Conservation (phyloP, 768 basidiomycete genomes). For the Multifurca ochricompacta region DNA sequence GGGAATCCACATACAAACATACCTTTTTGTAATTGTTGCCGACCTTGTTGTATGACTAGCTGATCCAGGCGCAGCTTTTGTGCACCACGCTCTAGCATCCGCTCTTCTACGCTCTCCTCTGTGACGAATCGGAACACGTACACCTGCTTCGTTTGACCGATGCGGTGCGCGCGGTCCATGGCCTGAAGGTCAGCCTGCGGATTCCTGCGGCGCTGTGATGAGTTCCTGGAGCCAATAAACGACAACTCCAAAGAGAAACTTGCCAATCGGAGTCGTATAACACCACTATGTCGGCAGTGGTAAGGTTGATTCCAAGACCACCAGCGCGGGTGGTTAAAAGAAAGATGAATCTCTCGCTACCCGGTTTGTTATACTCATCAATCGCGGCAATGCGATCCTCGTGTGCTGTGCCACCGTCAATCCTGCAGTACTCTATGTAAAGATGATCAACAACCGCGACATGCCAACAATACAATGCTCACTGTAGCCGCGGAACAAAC, state of each 20-base stretch:
- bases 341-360: slow-evolving; percentile 94
- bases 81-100: slow-evolving; percentile 89
- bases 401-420: slow-evolving; percentile 92
- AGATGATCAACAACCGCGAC: slow-evolving; percentile 10
- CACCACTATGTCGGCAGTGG: slow-evolving; percentile 90
- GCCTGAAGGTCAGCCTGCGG: slow-evolving; percentile 98
- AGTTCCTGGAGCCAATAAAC: not conserved
- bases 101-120: slow-evolving; percentile 91
- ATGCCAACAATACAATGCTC: slow-evolving; percentile 27
- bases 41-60: slow-evolving; percentile 93
- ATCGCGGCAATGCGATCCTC: slow-evolving; percentile 94
- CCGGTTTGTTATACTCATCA: slow-evolving; percentile 95
- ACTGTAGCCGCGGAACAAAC: slow-evolving; percentile 87
- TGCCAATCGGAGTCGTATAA: slow-evolving; percentile 96
- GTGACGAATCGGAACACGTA: slow-evolving; percentile 97
- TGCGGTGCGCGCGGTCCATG: slow-evolving; percentile 96
- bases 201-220: slow-evolving; percentile 49
- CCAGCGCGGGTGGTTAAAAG: slow-evolving; percentile 94
- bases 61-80: slow-evolving; percentile 95
- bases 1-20: slow-evolving; percentile 18
- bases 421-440: slow-evolving; percentile 81
- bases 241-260: not conserved
- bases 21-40: slow-evolving; percentile 76
- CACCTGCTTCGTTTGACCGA: slow-evolving; percentile 95
- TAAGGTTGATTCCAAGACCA: slow-evolving; percentile 94